These are phyloP conservation scores for Marasmius tenuissimus DNA, from an alignment of 1,284 basidiomycete species.

Conservation along the genomic window DNA sequence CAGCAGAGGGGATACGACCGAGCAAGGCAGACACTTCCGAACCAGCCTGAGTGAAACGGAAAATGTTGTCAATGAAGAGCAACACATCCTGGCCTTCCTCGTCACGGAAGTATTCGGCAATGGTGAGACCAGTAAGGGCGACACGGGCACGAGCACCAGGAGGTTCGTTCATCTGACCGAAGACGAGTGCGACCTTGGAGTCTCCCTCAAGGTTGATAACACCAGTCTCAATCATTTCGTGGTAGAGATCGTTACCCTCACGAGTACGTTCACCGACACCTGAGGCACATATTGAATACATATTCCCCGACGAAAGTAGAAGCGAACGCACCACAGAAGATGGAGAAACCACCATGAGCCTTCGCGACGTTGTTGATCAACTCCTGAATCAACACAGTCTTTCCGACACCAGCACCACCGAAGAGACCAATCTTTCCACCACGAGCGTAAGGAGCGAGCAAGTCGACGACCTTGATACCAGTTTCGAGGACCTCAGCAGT, in stretches of 20 bases:
- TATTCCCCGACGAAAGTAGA: not conserved
- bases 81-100: constrained; percentile 99
- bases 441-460: constrained; percentile 98
- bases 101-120: constrained; percentile 99
- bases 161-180: constrained; percentile 99
- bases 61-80: constrained; percentile 99
- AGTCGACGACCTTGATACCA: constrained; percentile 99
- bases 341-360: constrained; percentile 99
- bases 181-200: constrained; percentile 99
- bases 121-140: constrained; percentile 97
- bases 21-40: constrained; percentile 99
- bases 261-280: constrained; percentile 99
- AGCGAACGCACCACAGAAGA: constrained; percentile 86
- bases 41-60: constrained; percentile 99
- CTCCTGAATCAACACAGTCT: constrained; percentile 98
- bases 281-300: constrained; percentile 25
- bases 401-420: constrained; percentile 99
- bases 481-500: constrained; percentile 98
- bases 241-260: constrained; percentile 99
- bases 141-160: constrained; percentile 99
- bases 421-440: constrained; percentile 99
- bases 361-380: constrained; percentile 99
- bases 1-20: constrained; percentile 99
- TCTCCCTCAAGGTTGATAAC: constrained; percentile 99
- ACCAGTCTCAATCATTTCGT: constrained; percentile 99